phyloP scores from a whole-genome alignment of 148 eudicot species.

The Nyssa sinensis region DNA sequence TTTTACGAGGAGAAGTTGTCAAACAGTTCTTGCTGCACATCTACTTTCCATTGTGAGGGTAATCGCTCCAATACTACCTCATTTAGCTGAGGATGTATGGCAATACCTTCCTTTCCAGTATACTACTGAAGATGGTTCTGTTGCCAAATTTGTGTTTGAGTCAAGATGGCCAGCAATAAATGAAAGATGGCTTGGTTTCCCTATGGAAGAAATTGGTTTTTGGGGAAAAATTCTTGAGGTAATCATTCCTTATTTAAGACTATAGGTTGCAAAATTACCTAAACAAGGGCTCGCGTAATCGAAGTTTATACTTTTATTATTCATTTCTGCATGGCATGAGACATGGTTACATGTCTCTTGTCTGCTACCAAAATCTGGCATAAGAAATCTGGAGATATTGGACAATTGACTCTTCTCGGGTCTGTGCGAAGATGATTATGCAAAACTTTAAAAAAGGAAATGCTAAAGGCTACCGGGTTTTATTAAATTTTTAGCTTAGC shows the following conservation, averaged over 20 bases:
- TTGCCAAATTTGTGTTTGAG: constrained; percentile 31
- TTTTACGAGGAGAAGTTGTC: constrained; percentile 88
- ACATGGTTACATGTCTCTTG: too few relatives aligned
- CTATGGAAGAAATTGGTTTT: constrained; percentile 61
- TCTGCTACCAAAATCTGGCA: too few relatives aligned
- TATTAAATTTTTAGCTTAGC: too few relatives aligned
- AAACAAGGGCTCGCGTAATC: too few relatives aligned
- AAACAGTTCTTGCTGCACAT: constrained; percentile 92
- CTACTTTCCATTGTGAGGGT: constrained; percentile 65
- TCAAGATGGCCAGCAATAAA: constrained; percentile 62
- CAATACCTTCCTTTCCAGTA: constrained; percentile 81
- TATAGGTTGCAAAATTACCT: too few relatives aligned
- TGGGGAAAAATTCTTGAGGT: constrained; percentile 94
- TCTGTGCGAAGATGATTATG: too few relatives aligned
- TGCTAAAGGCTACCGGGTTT: too few relatives aligned
- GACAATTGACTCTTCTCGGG: too few relatives aligned
- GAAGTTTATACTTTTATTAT: too few relatives aligned
- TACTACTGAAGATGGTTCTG: constrained; percentile 57
- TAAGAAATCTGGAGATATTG: too few relatives aligned
- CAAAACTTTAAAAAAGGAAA: too few relatives aligned
- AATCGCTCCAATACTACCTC: constrained; percentile 94
- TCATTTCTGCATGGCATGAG: too few relatives aligned
- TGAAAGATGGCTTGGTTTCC: constrained; percentile 69
- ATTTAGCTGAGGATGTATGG: constrained; percentile 97
- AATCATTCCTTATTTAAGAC: not conserved